phyloP scores from a whole-genome alignment of 129 eudicot species.

The Tagetes erecta region DNA sequence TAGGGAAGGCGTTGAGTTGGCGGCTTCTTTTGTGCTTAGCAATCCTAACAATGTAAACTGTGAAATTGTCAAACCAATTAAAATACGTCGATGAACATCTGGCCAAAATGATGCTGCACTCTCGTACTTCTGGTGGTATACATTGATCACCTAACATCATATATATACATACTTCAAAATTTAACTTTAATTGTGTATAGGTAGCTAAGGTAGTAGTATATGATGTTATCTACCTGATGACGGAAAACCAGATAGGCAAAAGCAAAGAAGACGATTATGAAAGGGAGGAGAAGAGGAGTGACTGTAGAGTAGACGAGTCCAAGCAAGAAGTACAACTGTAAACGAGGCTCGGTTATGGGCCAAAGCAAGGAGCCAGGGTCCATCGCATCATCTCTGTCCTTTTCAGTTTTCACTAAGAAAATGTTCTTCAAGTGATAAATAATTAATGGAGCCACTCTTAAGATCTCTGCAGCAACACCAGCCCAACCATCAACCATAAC shows the following conservation, averaged over 20 bases:
- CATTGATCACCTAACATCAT: constrained; percentile 69
- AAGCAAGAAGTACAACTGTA: constrained; percentile 79
- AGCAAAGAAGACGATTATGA: constrained; percentile 78
- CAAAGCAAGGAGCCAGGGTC: constrained; percentile 74
- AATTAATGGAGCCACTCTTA: constrained; percentile 66
- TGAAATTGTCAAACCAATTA: constrained; percentile 69
- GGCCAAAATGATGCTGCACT: constrained; percentile 97
- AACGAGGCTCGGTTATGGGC: constrained; percentile 72
- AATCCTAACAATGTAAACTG: constrained; percentile 78
- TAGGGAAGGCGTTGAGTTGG: constrained; percentile 58
- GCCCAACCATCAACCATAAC: constrained; percentile 99
- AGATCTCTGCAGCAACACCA: constrained; percentile 81
- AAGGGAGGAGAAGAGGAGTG: constrained; percentile 83
- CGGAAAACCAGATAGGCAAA: constrained; percentile 80
- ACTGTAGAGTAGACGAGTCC: constrained; percentile 79
- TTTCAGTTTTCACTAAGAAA: constrained; percentile 82
- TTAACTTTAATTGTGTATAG: constrained; percentile 12
- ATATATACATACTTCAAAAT: background rate
- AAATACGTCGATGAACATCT: constrained; percentile 77
- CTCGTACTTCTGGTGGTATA: constrained; percentile 88
- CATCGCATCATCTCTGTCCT: constrained; percentile 84
- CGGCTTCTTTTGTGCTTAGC: constrained; percentile 67
- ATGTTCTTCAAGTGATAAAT: constrained; percentile 72
- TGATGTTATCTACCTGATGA: constrained; percentile 64
- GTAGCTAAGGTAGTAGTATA: too few species aligned